Percentiles rank a stretch among this genome's conserved stretches.
Conservation (phyloP, 2,329 filamentous ascomycete genomes). For the Eutypella sp. region DNA sequence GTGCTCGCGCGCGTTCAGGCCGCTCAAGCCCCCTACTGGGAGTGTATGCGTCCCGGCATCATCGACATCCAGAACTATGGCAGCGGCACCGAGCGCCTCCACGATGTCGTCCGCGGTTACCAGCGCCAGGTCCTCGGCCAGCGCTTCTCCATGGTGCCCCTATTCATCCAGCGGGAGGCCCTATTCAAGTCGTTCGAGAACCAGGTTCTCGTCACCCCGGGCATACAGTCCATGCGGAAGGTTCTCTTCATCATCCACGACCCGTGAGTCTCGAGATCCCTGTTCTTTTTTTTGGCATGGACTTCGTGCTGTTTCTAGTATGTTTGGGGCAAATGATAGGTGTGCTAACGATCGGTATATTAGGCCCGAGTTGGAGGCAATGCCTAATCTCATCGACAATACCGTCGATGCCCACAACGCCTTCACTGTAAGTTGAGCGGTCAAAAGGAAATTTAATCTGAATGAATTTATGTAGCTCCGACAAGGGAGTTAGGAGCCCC, state of each 20-base stretch:
- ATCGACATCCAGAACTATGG: constrained; percentile 49
- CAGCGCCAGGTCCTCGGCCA: constrained; percentile 69
- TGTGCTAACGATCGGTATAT: constrained; percentile 9
- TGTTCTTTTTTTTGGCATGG: no score
- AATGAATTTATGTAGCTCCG: no score
- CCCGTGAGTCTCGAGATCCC: constrained; percentile 70
- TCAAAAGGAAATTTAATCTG: no score
- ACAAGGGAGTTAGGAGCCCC: no score
- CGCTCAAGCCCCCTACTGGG: constrained; percentile 71
- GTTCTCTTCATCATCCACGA: constrained; percentile 88
- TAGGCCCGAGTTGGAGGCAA: constrained; percentile 66
- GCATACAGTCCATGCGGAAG: constrained; percentile 60
- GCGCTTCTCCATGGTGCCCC: constrained; percentile 70
- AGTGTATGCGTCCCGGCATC: constrained; percentile 72
- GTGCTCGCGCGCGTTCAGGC: constrained; percentile 56
- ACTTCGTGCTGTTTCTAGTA: no score
- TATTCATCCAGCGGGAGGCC: constrained; percentile 71
- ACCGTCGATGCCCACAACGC: constrained; percentile 77
- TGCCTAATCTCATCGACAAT: constrained; percentile 65
- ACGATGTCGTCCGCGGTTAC: constrained; percentile 74
- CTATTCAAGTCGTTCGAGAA: constrained; percentile 77
- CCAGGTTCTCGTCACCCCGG: constrained; percentile 76
- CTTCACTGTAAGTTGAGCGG: constrained; percentile 65
- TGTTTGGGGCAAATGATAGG: no score
- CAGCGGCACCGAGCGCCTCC: constrained; percentile 58